Evolutionary conservation across 192 early-diverging fungal species (phyloP).

Genomic region (Obelidium mucronatum): DNA sequence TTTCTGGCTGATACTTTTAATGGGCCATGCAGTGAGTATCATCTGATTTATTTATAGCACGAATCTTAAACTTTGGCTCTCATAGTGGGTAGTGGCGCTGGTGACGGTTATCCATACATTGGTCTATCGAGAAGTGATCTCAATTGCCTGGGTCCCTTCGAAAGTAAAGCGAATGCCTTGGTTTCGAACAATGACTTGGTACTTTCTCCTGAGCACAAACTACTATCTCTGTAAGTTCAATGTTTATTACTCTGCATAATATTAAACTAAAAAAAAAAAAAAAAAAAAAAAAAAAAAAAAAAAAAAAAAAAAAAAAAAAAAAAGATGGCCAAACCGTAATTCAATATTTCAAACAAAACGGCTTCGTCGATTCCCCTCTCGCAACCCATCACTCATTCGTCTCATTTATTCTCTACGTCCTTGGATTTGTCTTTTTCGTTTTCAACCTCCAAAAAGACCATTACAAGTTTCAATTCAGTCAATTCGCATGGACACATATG

Average conservation of each 20-base stretch:
- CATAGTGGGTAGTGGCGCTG: conserved; percentile 81
- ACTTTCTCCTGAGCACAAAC: conserved; percentile 88
- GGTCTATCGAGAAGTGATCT: conserved; percentile 95
- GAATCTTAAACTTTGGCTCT: neutral
- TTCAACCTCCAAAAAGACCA: conserved; percentile 89
- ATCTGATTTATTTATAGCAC: neutral
- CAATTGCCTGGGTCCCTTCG: conserved; percentile 81
- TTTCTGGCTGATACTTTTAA: conserved; percentile 68
- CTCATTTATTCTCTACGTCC: conserved; percentile 85
- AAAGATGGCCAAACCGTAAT: conserved; percentile 90
- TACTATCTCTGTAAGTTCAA: conserved; percentile 75
- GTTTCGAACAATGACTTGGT: conserved; percentile 91
- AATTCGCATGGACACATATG: conserved; percentile 99
- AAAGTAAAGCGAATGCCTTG: conserved; percentile 87
- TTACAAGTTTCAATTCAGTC: conserved; percentile 94
- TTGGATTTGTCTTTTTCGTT: conserved; percentile 95
- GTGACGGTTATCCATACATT: conserved; percentile 84
- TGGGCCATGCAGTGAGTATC: conserved; percentile 63
- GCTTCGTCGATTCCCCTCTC: conserved; percentile 87
- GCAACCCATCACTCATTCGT: conserved; percentile 95
- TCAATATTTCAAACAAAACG: conserved; percentile 83
- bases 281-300: no score
- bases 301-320: no score
- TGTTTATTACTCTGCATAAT: neutral
- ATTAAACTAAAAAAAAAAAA: no score